A percentile compares a stretch with the other conserved stretches of the same genome.
phyloP scores from a whole-genome alignment of 208 protist species.

The Leishmania tropica region DNA sequence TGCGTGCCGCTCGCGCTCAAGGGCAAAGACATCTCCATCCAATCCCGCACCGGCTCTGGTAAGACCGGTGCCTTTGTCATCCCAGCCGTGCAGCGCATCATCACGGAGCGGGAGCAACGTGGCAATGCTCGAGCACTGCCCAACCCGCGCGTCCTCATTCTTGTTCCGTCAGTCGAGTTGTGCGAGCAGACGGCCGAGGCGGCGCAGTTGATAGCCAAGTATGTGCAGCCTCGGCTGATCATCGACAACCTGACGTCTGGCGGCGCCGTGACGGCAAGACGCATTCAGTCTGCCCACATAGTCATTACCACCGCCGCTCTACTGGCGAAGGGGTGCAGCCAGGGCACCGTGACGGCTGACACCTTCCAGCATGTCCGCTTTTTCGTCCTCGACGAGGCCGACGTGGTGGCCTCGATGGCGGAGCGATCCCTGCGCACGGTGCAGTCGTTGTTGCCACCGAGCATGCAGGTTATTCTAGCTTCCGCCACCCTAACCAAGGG shows the following conservation, averaged over 20 bases:
- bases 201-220: conserved; percentile 70
- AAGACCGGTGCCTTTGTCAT: conserved; percentile 93
- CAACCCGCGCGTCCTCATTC: conserved; percentile 91
- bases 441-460: conserved; percentile 80
- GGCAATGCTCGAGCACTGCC: conserved; percentile 20
- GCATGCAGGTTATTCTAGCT: conserved; percentile 94
- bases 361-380: conserved; percentile 68
- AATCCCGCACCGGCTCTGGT: conserved; percentile 87
- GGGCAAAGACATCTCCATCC: conserved; percentile 88
- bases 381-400: conserved; percentile 96
- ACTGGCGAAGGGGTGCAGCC: conserved; percentile 70
- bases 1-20: conserved; percentile 94
- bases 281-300: conserved; percentile 79
- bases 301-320: conserved; percentile 84
- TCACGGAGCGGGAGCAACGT: conserved; percentile 71
- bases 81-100: conserved; percentile 84
- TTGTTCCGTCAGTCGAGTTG: conserved; percentile 96
- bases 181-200: conserved; percentile 94
- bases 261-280: conserved; percentile 54
- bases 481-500: conserved; percentile 95
- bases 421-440: conserved; percentile 91
- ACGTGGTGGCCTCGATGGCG: conserved; percentile 95
- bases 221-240: conserved; percentile 75
- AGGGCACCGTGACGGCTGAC: conserved; percentile 55
- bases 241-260: conserved; percentile 84